Conservation (phyloP, 257 asterid genomes). For the Nicotiana benthamiana region DNA sequence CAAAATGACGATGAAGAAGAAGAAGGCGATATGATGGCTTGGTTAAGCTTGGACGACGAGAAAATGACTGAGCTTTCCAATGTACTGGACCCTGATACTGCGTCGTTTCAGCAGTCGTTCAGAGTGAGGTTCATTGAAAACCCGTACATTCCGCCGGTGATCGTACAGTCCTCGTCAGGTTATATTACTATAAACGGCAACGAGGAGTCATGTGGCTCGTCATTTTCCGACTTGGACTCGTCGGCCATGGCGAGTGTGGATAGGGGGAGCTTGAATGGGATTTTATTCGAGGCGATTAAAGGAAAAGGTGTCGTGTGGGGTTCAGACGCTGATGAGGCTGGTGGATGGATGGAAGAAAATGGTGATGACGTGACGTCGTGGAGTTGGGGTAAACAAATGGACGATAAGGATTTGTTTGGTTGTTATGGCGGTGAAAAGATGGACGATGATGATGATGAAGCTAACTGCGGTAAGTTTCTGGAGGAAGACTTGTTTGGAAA, state of each 20-base stretch:
- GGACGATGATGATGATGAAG: slow-evolving; percentile 18
- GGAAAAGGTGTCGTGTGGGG: slow-evolving; percentile 23
- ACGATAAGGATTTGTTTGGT: slow-evolving; percentile 19
- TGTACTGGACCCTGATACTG: slow-evolving; percentile 30
- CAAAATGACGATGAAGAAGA: not conserved
- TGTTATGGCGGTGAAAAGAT: not conserved
- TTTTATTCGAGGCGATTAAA: not conserved
- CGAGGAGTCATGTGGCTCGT: slow-evolving; percentile 76
- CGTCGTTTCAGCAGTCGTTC: slow-evolving; percentile 14
- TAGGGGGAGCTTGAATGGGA: slow-evolving; percentile 27
- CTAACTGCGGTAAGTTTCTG: slow-evolving; percentile 32
- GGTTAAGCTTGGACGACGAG: slow-evolving; percentile 43
- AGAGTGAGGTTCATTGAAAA: slow-evolving; percentile 54
- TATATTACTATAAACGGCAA: slow-evolving; percentile 63
- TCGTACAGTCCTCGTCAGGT: slow-evolving; percentile 47
- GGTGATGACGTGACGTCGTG: slow-evolving; percentile 21
- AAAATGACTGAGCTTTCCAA: slow-evolving; percentile 40
- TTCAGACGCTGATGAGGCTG: slow-evolving; percentile 12
- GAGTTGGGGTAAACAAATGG: slow-evolving; percentile 9
- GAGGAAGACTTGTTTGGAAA: slow-evolving; percentile 26
- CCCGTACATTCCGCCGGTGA: slow-evolving; percentile 37
- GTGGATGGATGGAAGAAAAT: slow-evolving; percentile 13
- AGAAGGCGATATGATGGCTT: slow-evolving; percentile 19
- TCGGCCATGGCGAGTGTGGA: slow-evolving; percentile 69
- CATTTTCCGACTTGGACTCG: slow-evolving; percentile 54